Evolutionary conservation across 352 stramenopile species (phyloP), one percentile per base, ranked within the genome.

Genomic region (Pythium aphanidermatum): DNA sequence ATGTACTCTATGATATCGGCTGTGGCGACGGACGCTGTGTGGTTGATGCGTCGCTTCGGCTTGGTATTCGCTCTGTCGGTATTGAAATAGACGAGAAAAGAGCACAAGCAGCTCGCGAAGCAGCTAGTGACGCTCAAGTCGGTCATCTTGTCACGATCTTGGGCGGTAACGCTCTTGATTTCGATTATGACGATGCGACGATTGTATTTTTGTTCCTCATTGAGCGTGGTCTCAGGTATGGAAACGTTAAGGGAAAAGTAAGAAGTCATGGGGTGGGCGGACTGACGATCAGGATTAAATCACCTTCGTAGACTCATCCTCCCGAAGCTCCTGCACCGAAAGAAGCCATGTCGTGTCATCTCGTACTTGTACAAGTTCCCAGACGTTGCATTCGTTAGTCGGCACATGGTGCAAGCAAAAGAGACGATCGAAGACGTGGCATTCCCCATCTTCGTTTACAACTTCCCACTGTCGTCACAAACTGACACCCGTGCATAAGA

Each of bases 191-290:
- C 2, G 68, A 89, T 25, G 79, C 78, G 4, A 82, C 74, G 8
- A 50, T 92, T 36, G 54, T 92, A 38, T 92, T 92, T 49, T 62
- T 92, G 32, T 92, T 92, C 29, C 73, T 92, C 43, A 89, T 92
- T 28, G 62, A 77, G 30, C 72, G 73, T 14, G 79, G 79, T 0
- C 57, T 92, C 41, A 63, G 70, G 73, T 88, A 11, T 27, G 16
- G 20, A 23, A 34, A 23, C 23, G 23, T 12, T 28, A 33, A 13
- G 27, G 42, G 31, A 26, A 23, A 45, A 10, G 11, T 8, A 31
- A n/a, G 23, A 45, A 32, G 16, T 13, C 29, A 9, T 34, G 40
- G n/a, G 9, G 43, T 19, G 14, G 41, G 14, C 10, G 14, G 25
- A 37, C 5, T 4, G 31, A 17, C 16, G 31, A 14, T 4, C 4